Conservation (phyloP, 306 rosid species). For the Prosopis cineraria region DNA sequence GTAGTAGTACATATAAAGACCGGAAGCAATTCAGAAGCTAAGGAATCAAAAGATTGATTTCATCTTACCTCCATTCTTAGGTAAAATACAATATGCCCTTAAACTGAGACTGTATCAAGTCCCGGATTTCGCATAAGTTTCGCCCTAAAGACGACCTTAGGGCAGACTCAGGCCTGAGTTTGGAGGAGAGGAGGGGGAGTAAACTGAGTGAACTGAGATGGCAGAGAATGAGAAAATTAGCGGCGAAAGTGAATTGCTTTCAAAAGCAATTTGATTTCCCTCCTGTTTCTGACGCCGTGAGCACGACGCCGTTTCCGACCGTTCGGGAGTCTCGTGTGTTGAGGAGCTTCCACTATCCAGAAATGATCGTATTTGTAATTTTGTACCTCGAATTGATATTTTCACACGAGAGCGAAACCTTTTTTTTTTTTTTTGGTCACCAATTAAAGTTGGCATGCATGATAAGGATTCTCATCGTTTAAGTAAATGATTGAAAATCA, state of each 20-base stretch:
- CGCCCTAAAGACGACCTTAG: neutral
- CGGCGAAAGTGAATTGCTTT: neutral
- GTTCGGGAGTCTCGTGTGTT: neutral
- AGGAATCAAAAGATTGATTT: neutral
- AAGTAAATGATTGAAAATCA: no score
- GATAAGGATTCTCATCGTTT: no score
- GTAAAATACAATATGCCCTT: neutral
- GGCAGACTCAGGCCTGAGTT: conserved; percentile 2
- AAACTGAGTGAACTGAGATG: neutral
- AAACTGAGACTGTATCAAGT: neutral
- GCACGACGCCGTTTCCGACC: neutral
- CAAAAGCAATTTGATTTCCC: conserved; percentile 54
- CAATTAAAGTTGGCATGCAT: no score
- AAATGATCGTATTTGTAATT: neutral
- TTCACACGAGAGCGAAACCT: neutral
- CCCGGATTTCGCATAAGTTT: neutral
- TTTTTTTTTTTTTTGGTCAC: no score
- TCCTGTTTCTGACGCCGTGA: conserved; percentile 48
- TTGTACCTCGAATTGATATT: no score
- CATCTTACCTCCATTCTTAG: neutral
- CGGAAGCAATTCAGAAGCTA: neutral
- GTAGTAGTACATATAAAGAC: neutral
- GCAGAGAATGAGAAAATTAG: neutral
- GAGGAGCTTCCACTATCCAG: neutral
- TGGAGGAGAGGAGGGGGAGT: neutral